Base-by-base conservation (phyloP, 202 grass and related monocot species). In the Dendrocalamus latiflorus region DNA sequence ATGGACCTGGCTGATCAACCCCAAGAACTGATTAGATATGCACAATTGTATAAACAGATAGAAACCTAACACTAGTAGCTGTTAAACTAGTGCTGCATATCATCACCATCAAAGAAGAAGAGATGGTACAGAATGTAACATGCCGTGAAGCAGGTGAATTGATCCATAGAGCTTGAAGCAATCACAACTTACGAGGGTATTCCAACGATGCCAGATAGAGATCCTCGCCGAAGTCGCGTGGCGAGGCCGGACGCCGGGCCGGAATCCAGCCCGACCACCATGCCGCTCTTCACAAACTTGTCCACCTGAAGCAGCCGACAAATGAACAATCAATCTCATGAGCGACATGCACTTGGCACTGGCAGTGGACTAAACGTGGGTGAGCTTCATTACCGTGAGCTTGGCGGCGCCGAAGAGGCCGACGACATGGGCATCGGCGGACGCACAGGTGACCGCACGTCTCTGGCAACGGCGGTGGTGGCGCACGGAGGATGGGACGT, bases 221-320 rank as follows among this genome's bases (percentile, higher is more conserved):
- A 84, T 21, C 92, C 94, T 58, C 91, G 81, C 21, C 91, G 84
- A 8, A 94, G 84, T 8, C 90, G 84, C 30, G 80, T 91, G 33
- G 86, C 90, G 45, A 94, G 30, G 30, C 30, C 30, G 30, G 30
- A 30, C 30, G 30, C 30, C 30, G 30, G 86, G 6, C 77, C 94
- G 37, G 92, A 91, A 36, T 90, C 92, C 0, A 94, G 84, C 57
- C 92, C 92, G 9, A 97, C 90, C 66, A 91, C 88, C 95, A 94
- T 97, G n/a, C 92, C 88, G 80, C 80, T 97, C 63, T 71, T 76
- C 86, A 97, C 95, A 62, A 89, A 94, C 77, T 36, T 91, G 86
- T 97, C 92, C 75, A 97, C 90, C 95, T 97, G 84, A 25, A 70
- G 44, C 4, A 26, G 44, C 4, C 18, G 34, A 14, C 56, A 11